Evolutionary conservation across 2,329 filamentous ascomycete genomes (phyloP).

Genomic region (Aureobasidium sp.): DNA sequence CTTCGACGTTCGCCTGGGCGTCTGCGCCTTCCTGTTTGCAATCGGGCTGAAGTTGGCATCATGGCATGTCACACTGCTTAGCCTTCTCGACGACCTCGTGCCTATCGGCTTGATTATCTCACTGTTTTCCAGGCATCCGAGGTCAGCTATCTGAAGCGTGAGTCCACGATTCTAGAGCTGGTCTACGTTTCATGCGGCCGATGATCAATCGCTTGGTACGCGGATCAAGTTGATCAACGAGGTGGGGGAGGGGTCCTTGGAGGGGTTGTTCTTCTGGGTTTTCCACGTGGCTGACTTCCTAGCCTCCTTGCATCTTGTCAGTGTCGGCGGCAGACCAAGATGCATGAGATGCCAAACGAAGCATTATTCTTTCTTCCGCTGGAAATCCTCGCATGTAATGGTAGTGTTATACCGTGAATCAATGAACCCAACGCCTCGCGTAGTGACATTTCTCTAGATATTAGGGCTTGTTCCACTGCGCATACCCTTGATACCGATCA

Average conservation of each 20-base stretch:
- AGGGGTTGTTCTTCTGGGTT: not conserved
- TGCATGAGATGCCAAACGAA: not conserved
- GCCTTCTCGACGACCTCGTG: too few relatives aligned
- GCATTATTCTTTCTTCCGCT: not conserved
- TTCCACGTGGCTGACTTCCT: not conserved
- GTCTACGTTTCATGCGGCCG: not conserved
- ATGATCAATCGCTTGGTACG: not conserved
- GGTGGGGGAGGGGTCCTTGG: conserved; percentile 1
- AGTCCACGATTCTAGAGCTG: not conserved
- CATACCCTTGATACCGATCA: not conserved
- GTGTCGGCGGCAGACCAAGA: too few relatives aligned
- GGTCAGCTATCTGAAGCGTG: not conserved
- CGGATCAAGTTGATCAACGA: not conserved
- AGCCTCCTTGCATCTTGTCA: not conserved
- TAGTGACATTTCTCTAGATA: not conserved
- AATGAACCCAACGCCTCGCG: not conserved
- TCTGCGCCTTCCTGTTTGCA: not conserved
- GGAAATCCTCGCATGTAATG: not conserved
- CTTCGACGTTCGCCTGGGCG: not conserved
- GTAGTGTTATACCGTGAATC: not conserved
- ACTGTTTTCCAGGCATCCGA: not conserved
- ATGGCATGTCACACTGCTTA: too few relatives aligned
- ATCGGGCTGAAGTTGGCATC: too few relatives aligned
- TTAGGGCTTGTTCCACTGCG: not conserved
- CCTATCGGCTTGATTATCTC: not conserved